Evolutionary conservation across 2,329 filamentous ascomycete species (phyloP), one percentile per base, ranked within the genome.

Genomic region (Fusarium fracticaudum): DNA sequence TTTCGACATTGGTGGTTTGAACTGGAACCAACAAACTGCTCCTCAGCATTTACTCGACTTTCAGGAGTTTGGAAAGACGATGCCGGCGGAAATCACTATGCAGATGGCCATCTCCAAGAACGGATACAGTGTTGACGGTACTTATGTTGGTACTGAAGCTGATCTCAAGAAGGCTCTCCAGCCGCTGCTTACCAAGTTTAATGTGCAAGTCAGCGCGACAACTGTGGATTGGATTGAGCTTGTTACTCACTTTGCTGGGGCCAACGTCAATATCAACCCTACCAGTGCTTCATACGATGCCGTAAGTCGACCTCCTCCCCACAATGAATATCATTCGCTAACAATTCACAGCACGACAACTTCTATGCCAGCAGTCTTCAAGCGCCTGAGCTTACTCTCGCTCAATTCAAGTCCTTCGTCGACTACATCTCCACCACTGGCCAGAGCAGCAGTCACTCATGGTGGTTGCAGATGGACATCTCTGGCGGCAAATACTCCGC

Each of bases 401-500:
- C 20, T 0, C 73, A 79, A 35, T 76, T 81, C 67, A 66, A 74
- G 20, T 72, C 75, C 1, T 79, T 82, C 13, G 75, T 78, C 24
- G 37, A 77, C 64, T 80, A 76, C 58, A 33, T 72, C 24, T 74
- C 70, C 29, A 77, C 72, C 20, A 73, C 71, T 0, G 76, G 71
- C 11, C n/a, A 53, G 2, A 71, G 51, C 59, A 74, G 50, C 54
- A 75, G 73, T 44, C 72, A 75, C 65, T 76, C 71, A 0, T 76
- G 77, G 77, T 78, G 73, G 72, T 60, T 79, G 9, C 75, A 77
- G n/a, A 79, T 82, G 73, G 80, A 82, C 65, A 69, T 82, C n/a
- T 76, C 78, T 18, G 81, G 80, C 12, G 82, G 81, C 38, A 67
- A 75, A 37, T 80, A 83, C 75, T 83, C 84, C 3, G 83, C 81